Evolutionary conservation across 441 rosid species (phyloP), one percentile per base, ranked within the genome.

Genomic region (Melastoma candidum): DNA sequence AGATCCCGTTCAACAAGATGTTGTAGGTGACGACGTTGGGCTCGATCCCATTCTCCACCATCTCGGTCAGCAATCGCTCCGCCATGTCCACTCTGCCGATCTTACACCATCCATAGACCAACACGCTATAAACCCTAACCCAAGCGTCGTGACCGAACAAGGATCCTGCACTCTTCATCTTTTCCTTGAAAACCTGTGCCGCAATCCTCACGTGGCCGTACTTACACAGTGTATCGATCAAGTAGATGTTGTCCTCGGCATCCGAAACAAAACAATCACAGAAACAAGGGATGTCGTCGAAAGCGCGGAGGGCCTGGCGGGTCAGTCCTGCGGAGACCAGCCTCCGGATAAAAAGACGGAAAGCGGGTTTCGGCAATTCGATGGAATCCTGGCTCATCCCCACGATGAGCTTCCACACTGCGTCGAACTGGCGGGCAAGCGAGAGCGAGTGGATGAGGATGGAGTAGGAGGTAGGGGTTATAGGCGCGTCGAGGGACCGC

Each of bases 101-200:
- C 72, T 79, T 86, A 61, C 95, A 88, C 90, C 95, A 82, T 4
- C 95, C 90, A 53, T 77, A 75, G 2, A 93, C 74, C 72, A 88
- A 64, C 54, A 90, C 65, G 5, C 87, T 88, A 14, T 82, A 88
- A 46, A 76, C 63, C 55, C 75, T 81, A 29, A 66, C 63, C 55
- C 75, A 79, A 29, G 65, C 80, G 59, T 78, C 70, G 3, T 63
- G 76, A 0, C 46, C 61, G 52, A 85, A 74, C 41, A 7, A 59
- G 11, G 59, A 54, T 10, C 60, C 70, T 13, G 22, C 11, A 22
- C 69, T 92, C 58, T 80, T 65, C 54, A 29, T 7, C 36, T 29
- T 29, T 29, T 75, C 68, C 26, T 81, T 80, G 58, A 84, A 88
- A 52, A 80, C 45, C 56, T 84, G 90, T 44, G 74, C 80, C 1